These are phyloP conservation scores for Mrakia frigida DNA, from an alignment of 768 basidiomycete species.

Conservation along the genomic window DNA sequence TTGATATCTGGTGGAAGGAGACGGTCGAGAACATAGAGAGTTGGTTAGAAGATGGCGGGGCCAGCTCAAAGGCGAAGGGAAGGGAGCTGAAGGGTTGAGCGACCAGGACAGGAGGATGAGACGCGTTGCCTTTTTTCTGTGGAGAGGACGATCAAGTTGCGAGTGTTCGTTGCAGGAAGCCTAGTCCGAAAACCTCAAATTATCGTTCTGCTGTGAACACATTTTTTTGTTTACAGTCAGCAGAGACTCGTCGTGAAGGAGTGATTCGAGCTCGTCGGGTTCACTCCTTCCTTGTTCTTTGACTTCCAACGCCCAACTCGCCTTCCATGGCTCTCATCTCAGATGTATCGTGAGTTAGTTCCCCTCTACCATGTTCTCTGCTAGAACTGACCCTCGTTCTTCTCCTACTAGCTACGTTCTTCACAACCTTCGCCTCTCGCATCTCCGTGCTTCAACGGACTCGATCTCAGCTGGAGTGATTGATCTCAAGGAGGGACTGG, in stretches of 20 bases:
- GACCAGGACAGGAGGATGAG: too few relatives aligned
- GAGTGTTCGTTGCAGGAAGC: too few relatives aligned
- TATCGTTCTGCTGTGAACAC: too few relatives aligned
- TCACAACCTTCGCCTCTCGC: slow-evolving; percentile 20
- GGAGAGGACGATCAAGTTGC: too few relatives aligned
- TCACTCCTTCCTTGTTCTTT: not conserved
- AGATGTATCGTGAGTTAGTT: slow-evolving; percentile 10
- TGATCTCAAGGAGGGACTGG: slow-evolving; percentile 20
- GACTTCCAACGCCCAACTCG: not conserved
- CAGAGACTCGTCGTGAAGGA: too few relatives aligned
- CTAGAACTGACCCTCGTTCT: not conserved
- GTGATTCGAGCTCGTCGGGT: too few relatives aligned
- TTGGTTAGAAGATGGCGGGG: slow-evolving; percentile 10
- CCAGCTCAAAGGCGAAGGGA: not conserved
- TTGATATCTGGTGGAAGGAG: slow-evolving; percentile 21
- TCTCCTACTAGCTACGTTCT: slow-evolving; percentile 20
- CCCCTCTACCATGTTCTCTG: not conserved
- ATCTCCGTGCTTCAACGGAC: slow-evolving; percentile 27
- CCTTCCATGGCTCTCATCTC: slow-evolving; percentile 26
- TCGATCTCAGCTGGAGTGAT: slow-evolving; percentile 26
- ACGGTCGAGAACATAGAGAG: slow-evolving; percentile 24
- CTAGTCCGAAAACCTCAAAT: too few relatives aligned
- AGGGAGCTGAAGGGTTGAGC: slow-evolving; percentile 9
- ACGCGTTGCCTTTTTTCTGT: too few relatives aligned
- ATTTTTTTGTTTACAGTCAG: too few relatives aligned